Evolutionary conservation across 1,284 basidiomycete species (phyloP).

Genomic region (Ganoderma leucocontextum): DNA sequence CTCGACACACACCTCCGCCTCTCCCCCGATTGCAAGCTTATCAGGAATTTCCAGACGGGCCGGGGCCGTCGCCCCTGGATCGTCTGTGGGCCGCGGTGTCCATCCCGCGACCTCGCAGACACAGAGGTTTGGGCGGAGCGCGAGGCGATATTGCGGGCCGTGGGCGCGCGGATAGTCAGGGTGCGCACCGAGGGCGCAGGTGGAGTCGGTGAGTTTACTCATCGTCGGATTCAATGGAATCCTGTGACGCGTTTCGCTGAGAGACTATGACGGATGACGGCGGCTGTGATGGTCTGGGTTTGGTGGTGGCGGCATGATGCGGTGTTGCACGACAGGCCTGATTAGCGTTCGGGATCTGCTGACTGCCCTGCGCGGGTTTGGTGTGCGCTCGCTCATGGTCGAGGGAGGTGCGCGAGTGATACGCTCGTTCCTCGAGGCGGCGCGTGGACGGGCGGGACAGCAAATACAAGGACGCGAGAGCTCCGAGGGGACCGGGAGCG

Average conservation of each 20-base stretch:
- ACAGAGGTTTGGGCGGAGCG: constrained; percentile 48
- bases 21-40: constrained; percentile 73
- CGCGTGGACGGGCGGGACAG: constrained; percentile 14
- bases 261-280: neutral
- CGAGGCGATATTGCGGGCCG: constrained; percentile 48
- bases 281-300: constrained; percentile 8
- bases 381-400: constrained; percentile 87
- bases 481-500: constrained; percentile 10
- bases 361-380: constrained; percentile 55
- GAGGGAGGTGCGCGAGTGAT: constrained; percentile 94
- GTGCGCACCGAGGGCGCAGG: constrained; percentile 41
- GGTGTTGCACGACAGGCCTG: constrained; percentile 43
- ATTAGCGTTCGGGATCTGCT: constrained; percentile 64
- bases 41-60: constrained; percentile 69
- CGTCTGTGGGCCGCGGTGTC: constrained; percentile 51
- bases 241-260: constrained; percentile 15
- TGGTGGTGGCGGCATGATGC: neutral
- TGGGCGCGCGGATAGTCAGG: constrained; percentile 64
- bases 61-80: constrained; percentile 82
- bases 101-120: constrained; percentile 23
- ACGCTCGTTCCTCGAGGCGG: constrained; percentile 70
- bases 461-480: constrained; percentile 19
- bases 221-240: neutral
- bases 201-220: constrained; percentile 35
- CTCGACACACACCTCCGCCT: constrained; percentile 83